These are phyloP conservation scores for Bipolaris zeicola DNA, from an alignment of 2,329 filamentous ascomycete genomes.

Conservation along the genomic window DNA sequence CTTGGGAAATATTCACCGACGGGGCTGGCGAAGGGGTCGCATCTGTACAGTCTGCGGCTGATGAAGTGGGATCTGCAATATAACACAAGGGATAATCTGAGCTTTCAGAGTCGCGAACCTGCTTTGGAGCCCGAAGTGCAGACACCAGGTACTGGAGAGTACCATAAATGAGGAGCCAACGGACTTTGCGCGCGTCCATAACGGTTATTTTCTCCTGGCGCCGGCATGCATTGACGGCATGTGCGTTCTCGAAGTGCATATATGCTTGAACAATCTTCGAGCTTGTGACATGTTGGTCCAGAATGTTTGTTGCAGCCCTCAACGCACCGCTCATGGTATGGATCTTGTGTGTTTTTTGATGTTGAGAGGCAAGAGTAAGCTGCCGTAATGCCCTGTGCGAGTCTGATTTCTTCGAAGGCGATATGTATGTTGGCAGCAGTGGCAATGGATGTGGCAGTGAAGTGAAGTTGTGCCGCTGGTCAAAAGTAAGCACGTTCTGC, in stretches of 20 bases:
- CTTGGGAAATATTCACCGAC: slow-evolving; percentile 20
- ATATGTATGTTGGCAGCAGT: slow-evolving; percentile 60
- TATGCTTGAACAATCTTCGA: slow-evolving; percentile 69
- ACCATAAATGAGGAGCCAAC: slow-evolving; percentile 78
- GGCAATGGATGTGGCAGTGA: slow-evolving; percentile 70
- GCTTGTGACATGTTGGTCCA: slow-evolving; percentile 43
- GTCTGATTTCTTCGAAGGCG: slow-evolving; percentile 38
- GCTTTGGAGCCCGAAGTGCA: slow-evolving; percentile 64
- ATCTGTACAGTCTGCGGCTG: slow-evolving; percentile 33
- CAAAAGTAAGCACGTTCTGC: slow-evolving; percentile 71
- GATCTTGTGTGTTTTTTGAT: slow-evolving; percentile 55
- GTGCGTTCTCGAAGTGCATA: slow-evolving; percentile 69
- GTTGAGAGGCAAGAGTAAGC: slow-evolving; percentile 44
- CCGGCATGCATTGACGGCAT: slow-evolving; percentile 56
- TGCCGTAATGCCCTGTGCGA: slow-evolving; percentile 44
- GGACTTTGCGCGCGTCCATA: slow-evolving; percentile 73
- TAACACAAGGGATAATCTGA: slow-evolving; percentile 66
- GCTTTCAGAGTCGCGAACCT: slow-evolving; percentile 63
- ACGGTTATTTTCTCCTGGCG: slow-evolving; percentile 64
- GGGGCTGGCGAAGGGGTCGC: slow-evolving; percentile 19
- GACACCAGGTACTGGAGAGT: slow-evolving; percentile 73
- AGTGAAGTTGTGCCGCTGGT: slow-evolving; percentile 63
- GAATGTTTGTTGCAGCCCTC: slow-evolving; percentile 55
- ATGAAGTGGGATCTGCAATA: slow-evolving; percentile 49
- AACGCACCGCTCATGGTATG: slow-evolving; percentile 61